Percentiles rank a stretch among this genome's conserved stretches.
Conservation (phyloP, 306 rosid species). For the Alnus rubra region DNA sequence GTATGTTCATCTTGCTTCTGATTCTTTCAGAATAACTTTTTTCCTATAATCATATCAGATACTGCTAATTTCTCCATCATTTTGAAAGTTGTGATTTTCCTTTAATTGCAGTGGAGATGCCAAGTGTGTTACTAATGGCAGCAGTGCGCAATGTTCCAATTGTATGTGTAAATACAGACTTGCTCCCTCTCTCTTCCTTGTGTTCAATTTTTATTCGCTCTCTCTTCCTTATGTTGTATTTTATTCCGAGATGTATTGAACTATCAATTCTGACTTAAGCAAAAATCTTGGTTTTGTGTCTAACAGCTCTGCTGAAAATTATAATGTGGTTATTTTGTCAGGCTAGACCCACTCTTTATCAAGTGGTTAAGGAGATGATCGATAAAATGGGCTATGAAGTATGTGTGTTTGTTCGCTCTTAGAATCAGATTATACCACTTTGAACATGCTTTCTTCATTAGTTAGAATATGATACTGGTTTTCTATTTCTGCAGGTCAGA, state of each 20-base stretch:
- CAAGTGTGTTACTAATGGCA: slow-evolving; percentile 87
- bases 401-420: slow-evolving; percentile 26
- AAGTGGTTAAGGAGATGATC: slow-evolving; percentile 90
- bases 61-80: slow-evolving; percentile 11
- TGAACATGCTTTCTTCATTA: not conserved
- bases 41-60: slow-evolving; percentile 11
- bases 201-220: not conserved
- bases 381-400: slow-evolving; percentile 96
- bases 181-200: too few species aligned
- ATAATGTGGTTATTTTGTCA: slow-evolving; percentile 40
- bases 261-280: slow-evolving; percentile 2
- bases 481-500: slow-evolving; percentile 60
- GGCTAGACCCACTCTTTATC: slow-evolving; percentile 97
- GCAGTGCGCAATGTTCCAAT: slow-evolving; percentile 91
- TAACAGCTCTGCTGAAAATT: slow-evolving; percentile 9
- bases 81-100: slow-evolving; percentile 33
- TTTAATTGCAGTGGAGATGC: slow-evolving; percentile 91
- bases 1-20: slow-evolving; percentile 50
- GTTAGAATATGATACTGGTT: slow-evolving; percentile 24
- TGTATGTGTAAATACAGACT: slow-evolving; percentile 43
- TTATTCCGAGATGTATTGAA: not conserved
- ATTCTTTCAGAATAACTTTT: not conserved
- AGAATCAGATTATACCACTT: slow-evolving; percentile 20
- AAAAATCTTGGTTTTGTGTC: slow-evolving; percentile 23
- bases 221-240: not conserved